Evolutionary conservation across 106 monocot genomes (phyloP).

Genomic region (Dendrobium chrysotoxum): DNA sequence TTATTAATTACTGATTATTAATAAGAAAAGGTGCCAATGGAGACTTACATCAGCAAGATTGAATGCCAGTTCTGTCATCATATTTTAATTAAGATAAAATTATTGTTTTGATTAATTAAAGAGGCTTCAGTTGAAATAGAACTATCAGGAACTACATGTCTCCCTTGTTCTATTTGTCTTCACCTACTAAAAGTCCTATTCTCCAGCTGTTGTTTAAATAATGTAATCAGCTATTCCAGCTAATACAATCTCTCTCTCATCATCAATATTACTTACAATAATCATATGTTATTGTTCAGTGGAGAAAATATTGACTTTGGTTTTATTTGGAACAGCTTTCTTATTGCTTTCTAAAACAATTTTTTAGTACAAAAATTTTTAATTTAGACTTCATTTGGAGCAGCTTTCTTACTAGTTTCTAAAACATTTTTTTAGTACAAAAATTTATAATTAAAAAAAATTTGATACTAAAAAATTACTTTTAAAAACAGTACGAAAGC

Average conservation of each 20-base stretch:
- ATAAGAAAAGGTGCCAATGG: not conserved
- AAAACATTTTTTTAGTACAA: no score
- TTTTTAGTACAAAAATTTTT: no score
- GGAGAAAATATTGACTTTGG: no score
- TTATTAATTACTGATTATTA: no score
- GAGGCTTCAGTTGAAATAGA: not conserved
- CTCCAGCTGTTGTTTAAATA: not conserved
- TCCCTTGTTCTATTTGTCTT: not conserved
- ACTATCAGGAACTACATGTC: not conserved
- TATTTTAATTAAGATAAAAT: not conserved
- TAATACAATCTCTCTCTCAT: not conserved
- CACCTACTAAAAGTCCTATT: not conserved
- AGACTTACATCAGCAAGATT: not conserved
- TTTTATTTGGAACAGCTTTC: no score
- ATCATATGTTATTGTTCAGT: not conserved
- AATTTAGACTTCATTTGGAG: no score
- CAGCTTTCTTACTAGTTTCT: no score
- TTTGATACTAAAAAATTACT: no score
- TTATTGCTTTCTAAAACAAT: no score
- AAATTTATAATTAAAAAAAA: no score
- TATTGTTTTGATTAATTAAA: not conserved
- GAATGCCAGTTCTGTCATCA: no score
- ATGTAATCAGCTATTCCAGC: not conserved
- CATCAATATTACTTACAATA: not conserved
- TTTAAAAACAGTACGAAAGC: no score